Percentiles rank a stretch among this genome's conserved stretches.
phyloP scores from a whole-genome alignment of 495 filamentous ascomycete species.

The Apodospora peruviana region DNA sequence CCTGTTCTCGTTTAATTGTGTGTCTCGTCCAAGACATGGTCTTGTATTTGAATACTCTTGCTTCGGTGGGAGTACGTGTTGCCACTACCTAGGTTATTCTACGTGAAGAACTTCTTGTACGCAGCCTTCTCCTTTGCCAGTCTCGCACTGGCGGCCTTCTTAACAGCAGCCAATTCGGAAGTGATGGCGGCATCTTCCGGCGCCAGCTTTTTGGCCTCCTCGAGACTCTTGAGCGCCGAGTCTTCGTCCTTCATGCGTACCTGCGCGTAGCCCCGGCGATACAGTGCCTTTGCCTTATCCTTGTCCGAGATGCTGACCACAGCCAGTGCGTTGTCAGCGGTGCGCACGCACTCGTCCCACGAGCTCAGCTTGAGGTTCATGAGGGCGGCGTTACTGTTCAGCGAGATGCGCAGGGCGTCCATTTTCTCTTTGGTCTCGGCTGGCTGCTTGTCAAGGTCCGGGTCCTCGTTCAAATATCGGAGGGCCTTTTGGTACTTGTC shows the following conservation, averaged over 20 bases:
- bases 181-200: slow-evolving; percentile 71
- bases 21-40: no score
- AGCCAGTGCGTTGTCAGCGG: slow-evolving; percentile 69
- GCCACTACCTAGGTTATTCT: no score
- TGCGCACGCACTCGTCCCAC: slow-evolving; percentile 61
- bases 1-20: no score
- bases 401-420: slow-evolving; percentile 50
- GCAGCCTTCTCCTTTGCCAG: slow-evolving; percentile 82
- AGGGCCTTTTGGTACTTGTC: slow-evolving; percentile 98
- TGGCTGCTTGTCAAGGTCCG: slow-evolving; percentile 63
- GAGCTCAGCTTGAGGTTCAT: slow-evolving; percentile 73
- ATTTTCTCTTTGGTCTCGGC: slow-evolving; percentile 61
- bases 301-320: slow-evolving; percentile 59
- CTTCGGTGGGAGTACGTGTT: no score
- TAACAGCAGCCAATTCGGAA: slow-evolving; percentile 69
- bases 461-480: slow-evolving; percentile 88
- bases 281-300: slow-evolving; percentile 85
- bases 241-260: slow-evolving; percentile 82
- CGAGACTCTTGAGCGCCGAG: slow-evolving; percentile 68
- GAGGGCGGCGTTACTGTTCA: slow-evolving; percentile 36
- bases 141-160: slow-evolving; percentile 66
- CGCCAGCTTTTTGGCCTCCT: slow-evolving; percentile 65
- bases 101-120: slow-evolving; percentile 79
- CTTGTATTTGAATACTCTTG: no score
- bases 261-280: slow-evolving; percentile 70